Conservation (phyloP, 495 filamentous ascomycete species). For the Podospora conica region DNA sequence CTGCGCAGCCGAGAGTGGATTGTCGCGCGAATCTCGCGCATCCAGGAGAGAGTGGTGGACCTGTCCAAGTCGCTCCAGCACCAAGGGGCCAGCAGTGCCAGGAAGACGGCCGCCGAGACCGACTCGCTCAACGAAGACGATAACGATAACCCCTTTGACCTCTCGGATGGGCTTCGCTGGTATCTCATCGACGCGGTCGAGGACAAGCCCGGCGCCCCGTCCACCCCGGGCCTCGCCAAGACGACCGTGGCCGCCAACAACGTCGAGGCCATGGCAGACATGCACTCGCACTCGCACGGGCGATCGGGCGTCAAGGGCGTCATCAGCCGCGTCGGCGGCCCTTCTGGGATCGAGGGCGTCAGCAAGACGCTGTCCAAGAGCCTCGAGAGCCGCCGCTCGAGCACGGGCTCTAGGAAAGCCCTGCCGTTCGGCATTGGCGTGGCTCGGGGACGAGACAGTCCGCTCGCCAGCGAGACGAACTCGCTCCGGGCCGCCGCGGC, state of each 20-base stretch:
- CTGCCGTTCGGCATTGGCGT: conserved; percentile 38
- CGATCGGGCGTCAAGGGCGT: conserved; percentile 44
- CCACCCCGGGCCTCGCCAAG: conserved; percentile 80
- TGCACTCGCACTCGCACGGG: conserved; percentile 46
- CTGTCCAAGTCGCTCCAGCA: conserved; percentile 61
- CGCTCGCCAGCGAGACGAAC: conserved; percentile 46
- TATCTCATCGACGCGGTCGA: conserved; percentile 90
- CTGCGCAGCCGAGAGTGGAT: conserved; percentile 83
- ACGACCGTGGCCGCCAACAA: conserved; percentile 84
- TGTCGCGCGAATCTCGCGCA: conserved; percentile 82
- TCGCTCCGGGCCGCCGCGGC: conserved; percentile 36
- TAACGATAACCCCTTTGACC: conserved; percentile 95
- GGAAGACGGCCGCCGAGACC: conserved; percentile 24
- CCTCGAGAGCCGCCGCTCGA: conserved; percentile 84
- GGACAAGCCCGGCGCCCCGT: conserved; percentile 91
- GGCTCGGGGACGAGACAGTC: conserved; percentile 35
- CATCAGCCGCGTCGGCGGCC: conserved; percentile 27
- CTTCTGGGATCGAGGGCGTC: conserved; percentile 57
- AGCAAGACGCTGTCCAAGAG: conserved; percentile 77
- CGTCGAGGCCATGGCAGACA: conserved; percentile 66
- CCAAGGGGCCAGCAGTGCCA: conserved; percentile 7
- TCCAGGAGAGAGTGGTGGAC: conserved; percentile 92
- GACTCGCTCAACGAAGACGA: conserved; percentile 52
- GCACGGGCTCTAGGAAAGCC: conserved; percentile 70
- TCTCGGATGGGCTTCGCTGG: conserved; percentile 93